Evolutionary conservation across 2,329 filamentous ascomycete species (phyloP), one percentile per base, ranked within the genome.

Genomic region (Talaromyces verruculosus): DNA sequence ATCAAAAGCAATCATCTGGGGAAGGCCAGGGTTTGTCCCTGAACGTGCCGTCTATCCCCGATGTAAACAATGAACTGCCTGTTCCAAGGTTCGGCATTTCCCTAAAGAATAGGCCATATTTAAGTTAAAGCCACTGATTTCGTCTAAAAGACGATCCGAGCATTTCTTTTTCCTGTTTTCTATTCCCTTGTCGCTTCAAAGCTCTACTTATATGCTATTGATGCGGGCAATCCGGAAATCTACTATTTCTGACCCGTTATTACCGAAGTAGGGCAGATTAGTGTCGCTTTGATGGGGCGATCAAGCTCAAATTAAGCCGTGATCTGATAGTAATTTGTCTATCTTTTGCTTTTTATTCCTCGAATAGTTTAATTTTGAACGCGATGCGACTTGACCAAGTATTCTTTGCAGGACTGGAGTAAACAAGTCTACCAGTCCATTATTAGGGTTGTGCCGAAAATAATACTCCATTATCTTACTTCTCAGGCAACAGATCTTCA

Each of bases 391-490:
- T 33, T 30, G 8, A 30, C 15, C 3, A 37, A 13, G 7, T 55
- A 33, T 33, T 55, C 17, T 33, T 33, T 57, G 30, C 51, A 47
- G 60, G 22, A 63, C 47, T 43, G 60, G 47, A 53, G 33, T 28
- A 30, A 28, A 11, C 47, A 39, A 41, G 17, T 2, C 35, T 51
- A n/a, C 25, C 49, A 10, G 7, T 49, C 19, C 45, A 49, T 49
- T 28, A 6, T 33, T 57, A 35, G 30, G 51, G 30, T 22, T 55
- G 51, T 57, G n/a, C 7, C 30, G n/a, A 57, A 57, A 57, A 57
- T 57, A 35, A 11, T 62, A 51, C 41, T 61, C 28, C 61, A 53
- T 61, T 49, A 61, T 51, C 47, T 47, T 11, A n/a, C 11, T 13
- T 22, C 47, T 41, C n/a, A 47, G 28, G 41, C 45, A 37, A 37